These are phyloP conservation scores for Aspergillus conjunctus DNA, from an alignment of 495 filamentous ascomycete genomes.

Conservation along the genomic window DNA sequence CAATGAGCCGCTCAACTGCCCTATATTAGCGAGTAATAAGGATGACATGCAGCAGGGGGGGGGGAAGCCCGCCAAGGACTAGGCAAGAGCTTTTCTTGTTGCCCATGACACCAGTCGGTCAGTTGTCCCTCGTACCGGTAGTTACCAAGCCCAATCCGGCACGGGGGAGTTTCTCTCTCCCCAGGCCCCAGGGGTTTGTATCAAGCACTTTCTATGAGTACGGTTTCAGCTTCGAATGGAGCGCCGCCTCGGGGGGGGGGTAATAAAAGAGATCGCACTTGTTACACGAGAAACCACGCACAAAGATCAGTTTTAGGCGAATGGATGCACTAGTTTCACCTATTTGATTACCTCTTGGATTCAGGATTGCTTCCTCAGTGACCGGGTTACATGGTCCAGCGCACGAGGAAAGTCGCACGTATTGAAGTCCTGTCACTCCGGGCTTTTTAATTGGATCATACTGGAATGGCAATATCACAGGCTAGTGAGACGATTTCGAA, in stretches of 20 bases:
- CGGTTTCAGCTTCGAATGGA: neutral
- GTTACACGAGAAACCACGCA: neutral
- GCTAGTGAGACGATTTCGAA: too few species aligned
- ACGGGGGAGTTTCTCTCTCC: neutral
- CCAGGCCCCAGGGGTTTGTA: neutral
- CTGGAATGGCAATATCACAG: too few species aligned
- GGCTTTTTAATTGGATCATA: too few species aligned
- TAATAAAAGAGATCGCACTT: neutral
- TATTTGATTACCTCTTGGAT: too few species aligned
- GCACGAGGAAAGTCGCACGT: too few species aligned
- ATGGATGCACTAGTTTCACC: too few species aligned
- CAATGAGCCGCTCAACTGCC: neutral
- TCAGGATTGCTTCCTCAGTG: too few species aligned
- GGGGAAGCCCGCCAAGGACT: neutral
- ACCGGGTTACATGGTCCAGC: too few species aligned
- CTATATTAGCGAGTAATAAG: slow-evolving; percentile 2
- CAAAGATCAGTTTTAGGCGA: neutral
- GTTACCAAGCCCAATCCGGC: neutral
- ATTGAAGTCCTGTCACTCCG: too few species aligned
- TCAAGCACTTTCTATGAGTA: neutral
- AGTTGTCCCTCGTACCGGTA: neutral
- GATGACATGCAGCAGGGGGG: slow-evolving; percentile 13
- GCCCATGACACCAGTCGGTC: neutral
- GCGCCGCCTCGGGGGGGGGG: neutral
- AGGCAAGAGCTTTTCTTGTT: neutral